These are phyloP conservation scores for Aspergillus cristatus DNA, from an alignment of 495 filamentous ascomycete genomes.

Conservation along the genomic window DNA sequence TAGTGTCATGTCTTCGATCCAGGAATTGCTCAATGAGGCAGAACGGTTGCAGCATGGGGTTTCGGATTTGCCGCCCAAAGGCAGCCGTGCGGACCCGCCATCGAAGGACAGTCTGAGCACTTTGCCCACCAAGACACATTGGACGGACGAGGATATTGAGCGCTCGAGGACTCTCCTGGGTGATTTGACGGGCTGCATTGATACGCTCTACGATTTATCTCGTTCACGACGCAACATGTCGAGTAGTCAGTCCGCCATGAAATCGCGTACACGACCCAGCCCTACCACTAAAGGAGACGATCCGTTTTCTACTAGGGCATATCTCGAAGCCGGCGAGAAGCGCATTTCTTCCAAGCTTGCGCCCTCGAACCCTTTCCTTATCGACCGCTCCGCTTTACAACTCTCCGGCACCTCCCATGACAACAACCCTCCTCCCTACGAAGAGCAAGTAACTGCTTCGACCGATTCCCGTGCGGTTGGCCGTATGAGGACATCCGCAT, in stretches of 20 bases:
- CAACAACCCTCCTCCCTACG: conserved; percentile 38
- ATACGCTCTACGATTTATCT: conserved; percentile 82
- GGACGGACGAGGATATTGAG: conserved; percentile 42
- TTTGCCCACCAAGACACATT: conserved; percentile 31
- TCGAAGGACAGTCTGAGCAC: conserved; percentile 27
- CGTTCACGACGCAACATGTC: conserved; percentile 51
- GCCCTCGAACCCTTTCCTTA: conserved; percentile 23
- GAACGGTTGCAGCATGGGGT: conserved; percentile 62
- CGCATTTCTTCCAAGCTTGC: conserved; percentile 8
- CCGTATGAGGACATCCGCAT: conserved; percentile 33
- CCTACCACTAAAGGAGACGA: conserved; percentile 5
- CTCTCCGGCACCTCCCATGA: conserved; percentile 34
- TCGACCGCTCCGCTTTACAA: conserved; percentile 36
- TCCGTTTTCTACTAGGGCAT: background rate
- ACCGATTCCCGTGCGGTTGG: conserved; percentile 40
- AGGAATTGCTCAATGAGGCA: conserved; percentile 76
- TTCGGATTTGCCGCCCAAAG: conserved; percentile 30
- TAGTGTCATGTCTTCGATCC: conserved; percentile 83
- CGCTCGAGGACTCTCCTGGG: conserved; percentile 53
- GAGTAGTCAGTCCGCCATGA: conserved; percentile 21
- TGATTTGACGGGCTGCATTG: conserved; percentile 76
- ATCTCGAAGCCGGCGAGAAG: conserved; percentile 4
- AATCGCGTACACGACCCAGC: conserved; percentile 18
- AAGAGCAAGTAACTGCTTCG: conserved; percentile 34
- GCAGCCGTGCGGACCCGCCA: conserved; percentile 23